These are phyloP conservation scores for Eucalyptus pauciflora DNA, from an alignment of 345 rosid genomes.

Conservation along the genomic window DNA sequence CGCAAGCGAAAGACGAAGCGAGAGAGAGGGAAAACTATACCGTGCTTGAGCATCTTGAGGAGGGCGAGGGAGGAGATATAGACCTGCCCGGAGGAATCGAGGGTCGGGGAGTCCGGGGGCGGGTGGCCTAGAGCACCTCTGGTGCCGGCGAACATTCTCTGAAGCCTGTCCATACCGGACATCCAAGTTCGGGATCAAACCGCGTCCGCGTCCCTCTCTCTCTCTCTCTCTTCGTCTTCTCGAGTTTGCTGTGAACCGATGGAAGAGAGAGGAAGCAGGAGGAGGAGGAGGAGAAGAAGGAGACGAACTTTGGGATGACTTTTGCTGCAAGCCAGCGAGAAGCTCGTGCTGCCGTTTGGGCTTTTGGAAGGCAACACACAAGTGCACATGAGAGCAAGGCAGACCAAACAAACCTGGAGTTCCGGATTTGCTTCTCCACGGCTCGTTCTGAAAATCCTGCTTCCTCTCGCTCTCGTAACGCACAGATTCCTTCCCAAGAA, in stretches of 20 bases:
- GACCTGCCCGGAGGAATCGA: slow-evolving; percentile 93
- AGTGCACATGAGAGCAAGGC: too few species aligned
- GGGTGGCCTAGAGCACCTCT: slow-evolving; percentile 1
- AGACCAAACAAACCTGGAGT: too few species aligned
- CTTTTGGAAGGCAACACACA: too few species aligned
- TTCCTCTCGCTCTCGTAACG: too few species aligned
- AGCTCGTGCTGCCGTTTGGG: neutral
- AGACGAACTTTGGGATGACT: neutral
- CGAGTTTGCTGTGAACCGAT: neutral
- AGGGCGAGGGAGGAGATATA: slow-evolving; percentile 97
- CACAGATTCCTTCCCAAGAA: too few species aligned
- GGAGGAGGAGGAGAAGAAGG: neutral
- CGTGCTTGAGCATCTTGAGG: slow-evolving; percentile 94
- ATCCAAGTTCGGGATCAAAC: neutral
- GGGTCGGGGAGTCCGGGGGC: slow-evolving; percentile 72
- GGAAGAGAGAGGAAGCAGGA: neutral
- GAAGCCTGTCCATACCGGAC: slow-evolving; percentile 67
- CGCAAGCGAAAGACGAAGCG: neutral
- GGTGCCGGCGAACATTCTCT: slow-evolving; percentile 83
- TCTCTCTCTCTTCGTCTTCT: neutral
- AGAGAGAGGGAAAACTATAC: slow-evolving; percentile 5
- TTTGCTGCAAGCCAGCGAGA: neutral
- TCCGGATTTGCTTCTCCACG: too few species aligned
- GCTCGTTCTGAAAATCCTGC: too few species aligned
- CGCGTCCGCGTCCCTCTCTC: too few species aligned